Evolutionary conservation across 345 rosid genomes (phyloP), one percentile per base, ranked within the genome.

Genomic region (Raphanus sativus): DNA sequence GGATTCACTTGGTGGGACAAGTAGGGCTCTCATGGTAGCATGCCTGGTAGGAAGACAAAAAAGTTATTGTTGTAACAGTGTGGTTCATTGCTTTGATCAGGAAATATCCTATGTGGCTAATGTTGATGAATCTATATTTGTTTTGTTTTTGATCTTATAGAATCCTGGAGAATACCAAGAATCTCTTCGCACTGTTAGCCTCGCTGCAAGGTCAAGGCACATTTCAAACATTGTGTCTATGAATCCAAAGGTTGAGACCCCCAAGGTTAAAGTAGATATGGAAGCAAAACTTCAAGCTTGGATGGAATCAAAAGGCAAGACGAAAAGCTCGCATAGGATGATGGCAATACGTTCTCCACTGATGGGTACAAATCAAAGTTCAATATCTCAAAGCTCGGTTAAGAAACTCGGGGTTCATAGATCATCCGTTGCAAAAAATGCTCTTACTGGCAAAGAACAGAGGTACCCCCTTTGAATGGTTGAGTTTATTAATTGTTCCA

Each of bases 91-190:
- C 50, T 66, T 55, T 55, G 8, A 38, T 76, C 55, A 26, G 9
- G 8, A 33, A 58, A 52, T 70, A 17, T 6, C 2, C 6, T 28
- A 6, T 10, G 62, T 66, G 55, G 17, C 67, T 63, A 11, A 55
- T 15, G 3, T 45, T 21, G 75, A 42, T 69, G 32, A 55, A 17
- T 21, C 21, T 21, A 21, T 50, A 8, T 67, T 60, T 60, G 58
- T 55, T 75, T 33, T 17, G 8, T 24, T 8, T 36, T 38, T 75
- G 45, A 0, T 64, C 26, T 65, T 2, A 25, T 17, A 92, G 99
- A 95, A 92, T 79, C 98, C 99, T 2, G 97, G 98, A 74, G 96
- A 89, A 81, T 91, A 91, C 81, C 93, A 89, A 81, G 98, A 95
- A 85, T 88, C 99, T 62, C 88, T 92, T 69, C 90, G 86, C 40